Conservation (phyloP, 2,329 filamentous ascomycete genomes). For the Coniochaeta prunicola region DNA sequence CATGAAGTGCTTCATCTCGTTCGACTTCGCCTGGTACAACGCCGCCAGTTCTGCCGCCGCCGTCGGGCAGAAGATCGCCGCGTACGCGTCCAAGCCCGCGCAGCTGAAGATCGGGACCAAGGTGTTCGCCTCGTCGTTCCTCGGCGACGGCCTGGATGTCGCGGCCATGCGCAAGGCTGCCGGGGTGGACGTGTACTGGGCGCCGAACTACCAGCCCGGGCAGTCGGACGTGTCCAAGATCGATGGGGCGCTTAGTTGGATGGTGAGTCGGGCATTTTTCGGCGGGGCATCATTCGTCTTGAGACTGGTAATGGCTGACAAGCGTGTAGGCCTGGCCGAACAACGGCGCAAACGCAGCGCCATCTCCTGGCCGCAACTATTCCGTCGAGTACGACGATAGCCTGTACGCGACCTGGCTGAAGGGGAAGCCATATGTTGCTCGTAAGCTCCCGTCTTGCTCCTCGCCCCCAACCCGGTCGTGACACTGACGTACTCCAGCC, state of each 20-base stretch:
- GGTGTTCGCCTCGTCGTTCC: conserved; percentile 46
- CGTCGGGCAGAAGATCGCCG: conserved; percentile 35
- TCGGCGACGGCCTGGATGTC: conserved; percentile 36
- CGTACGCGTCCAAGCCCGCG: conserved; percentile 32
- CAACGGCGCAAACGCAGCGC: conserved; percentile 40
- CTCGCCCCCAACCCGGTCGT: neutral
- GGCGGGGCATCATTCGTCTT: neutral
- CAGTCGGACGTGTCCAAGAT: conserved; percentile 26
- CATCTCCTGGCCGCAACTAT: conserved; percentile 26
- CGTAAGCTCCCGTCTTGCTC: neutral
- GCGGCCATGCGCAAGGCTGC: conserved; percentile 29
- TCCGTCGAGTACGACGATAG: conserved; percentile 30
- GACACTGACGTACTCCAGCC: neutral
- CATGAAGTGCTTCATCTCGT: conserved; percentile 49
- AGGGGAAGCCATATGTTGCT: conserved; percentile 5
- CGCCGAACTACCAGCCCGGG: conserved; percentile 39
- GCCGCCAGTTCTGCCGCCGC: conserved; percentile 9
- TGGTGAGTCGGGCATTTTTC: conserved; percentile 8
- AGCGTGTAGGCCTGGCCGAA: conserved; percentile 29
- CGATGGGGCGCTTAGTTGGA: conserved; percentile 39
- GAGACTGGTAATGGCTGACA: neutral
- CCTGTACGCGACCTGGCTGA: conserved; percentile 23
- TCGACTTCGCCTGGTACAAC: conserved; percentile 44
- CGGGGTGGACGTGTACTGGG: conserved; percentile 35
- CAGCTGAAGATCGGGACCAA: conserved; percentile 41